phyloP scores from a whole-genome alignment of 805 yeast species.

The Starmera amethionina region DNA sequence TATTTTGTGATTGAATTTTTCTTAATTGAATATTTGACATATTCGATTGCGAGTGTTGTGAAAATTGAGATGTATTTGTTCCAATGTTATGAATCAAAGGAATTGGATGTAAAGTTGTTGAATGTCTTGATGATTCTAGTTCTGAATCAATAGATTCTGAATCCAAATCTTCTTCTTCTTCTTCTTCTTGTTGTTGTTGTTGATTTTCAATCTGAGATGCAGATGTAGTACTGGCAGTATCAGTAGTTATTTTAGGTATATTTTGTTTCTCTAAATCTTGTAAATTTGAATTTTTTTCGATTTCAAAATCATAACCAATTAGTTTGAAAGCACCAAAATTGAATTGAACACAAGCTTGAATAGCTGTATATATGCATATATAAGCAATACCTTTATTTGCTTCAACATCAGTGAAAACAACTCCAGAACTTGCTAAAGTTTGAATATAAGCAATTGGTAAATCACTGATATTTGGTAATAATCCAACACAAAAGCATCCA shows the following conservation, averaged over 20 bases:
- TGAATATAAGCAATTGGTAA: constrained; percentile 66
- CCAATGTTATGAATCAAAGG: too few species aligned
- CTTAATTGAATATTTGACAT: background rate
- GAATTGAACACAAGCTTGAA: constrained; percentile 33
- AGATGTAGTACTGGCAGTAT: too few species aligned
- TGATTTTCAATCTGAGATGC: background rate
- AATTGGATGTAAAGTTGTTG: too few species aligned
- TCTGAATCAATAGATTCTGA: too few species aligned
- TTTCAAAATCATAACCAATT: constrained; percentile 53
- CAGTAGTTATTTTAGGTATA: background rate
- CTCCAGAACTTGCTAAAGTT: constrained; percentile 40
- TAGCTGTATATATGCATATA: constrained; percentile 61
- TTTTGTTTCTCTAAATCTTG: constrained; percentile 3
- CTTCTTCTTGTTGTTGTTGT: background rate
- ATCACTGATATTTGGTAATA: constrained; percentile 64
- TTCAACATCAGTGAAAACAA: constrained; percentile 45
- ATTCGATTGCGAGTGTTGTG: background rate
- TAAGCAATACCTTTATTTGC: constrained; percentile 71
- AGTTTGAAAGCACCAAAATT: constrained; percentile 64
- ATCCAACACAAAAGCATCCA: constrained; percentile 58
- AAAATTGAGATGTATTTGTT: background rate
- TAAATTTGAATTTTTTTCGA: constrained; percentile 14
- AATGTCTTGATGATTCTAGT: background rate
- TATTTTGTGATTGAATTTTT: constrained; percentile 26
- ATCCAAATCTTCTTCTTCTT: too few species aligned